phyloP scores from a whole-genome alignment of 176 grass and related monocot species.

The Cenchrus fungigraminus region DNA sequence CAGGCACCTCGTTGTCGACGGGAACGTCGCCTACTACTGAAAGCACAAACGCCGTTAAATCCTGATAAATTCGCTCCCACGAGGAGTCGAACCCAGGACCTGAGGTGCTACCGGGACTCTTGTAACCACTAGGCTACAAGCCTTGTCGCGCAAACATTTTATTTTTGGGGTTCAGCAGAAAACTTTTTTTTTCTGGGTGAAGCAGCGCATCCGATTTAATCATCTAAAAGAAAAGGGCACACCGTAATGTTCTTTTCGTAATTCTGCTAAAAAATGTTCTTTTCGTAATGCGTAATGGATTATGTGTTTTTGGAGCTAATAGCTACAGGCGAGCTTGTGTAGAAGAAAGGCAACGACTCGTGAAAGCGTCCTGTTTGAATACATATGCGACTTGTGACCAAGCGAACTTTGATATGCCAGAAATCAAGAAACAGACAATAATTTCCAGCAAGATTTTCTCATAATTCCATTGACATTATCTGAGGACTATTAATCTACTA shows the following conservation, averaged over 20 bases:
- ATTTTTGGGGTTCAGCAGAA: background rate
- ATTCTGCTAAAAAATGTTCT: background rate
- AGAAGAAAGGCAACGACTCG: background rate
- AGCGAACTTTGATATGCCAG: background rate
- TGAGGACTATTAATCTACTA: background rate
- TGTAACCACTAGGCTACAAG: too few species aligned
- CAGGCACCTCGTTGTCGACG: too few species aligned
- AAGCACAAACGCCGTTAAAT: too few species aligned
- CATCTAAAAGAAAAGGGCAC: too few species aligned
- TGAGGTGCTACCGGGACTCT: too few species aligned
- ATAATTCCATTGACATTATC: constrained; percentile 4
- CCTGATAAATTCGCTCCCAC: too few species aligned
- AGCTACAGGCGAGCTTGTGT: too few species aligned
- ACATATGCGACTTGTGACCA: background rate
- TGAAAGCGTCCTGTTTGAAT: background rate
- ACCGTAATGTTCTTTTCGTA: background rate
- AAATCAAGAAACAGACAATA: background rate
- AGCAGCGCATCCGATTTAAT: background rate
- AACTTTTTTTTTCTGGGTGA: background rate
- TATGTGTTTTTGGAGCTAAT: background rate
- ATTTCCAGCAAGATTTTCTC: background rate
- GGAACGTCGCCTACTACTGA: too few species aligned
- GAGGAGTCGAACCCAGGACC: too few species aligned
- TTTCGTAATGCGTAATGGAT: background rate
- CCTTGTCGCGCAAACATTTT: background rate